Evolutionary conservation across 768 basidiomycete genomes (phyloP), one percentile per base, ranked within the genome.

Genomic region (Amanita inopinata): DNA sequence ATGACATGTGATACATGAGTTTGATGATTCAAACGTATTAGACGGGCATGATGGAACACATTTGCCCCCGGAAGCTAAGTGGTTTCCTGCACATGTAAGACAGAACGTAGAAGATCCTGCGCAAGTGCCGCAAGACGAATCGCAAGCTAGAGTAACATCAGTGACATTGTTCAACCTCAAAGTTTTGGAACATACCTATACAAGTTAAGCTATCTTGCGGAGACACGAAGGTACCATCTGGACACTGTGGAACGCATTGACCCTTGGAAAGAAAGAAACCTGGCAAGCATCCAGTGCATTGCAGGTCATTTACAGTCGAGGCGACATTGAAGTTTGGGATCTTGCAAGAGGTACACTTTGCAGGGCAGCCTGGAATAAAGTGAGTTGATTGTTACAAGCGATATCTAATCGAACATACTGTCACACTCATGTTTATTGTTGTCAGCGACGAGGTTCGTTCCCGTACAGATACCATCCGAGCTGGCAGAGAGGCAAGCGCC

Each of bases 351-450:
- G 78, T 80, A 56, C 88, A 92, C 50, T 80, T 83, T 0, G 80
- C 62, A 2, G 84, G 84, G 53, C 89, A 90, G 43, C 70, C 84
- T 88, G 43, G 23, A 36, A 19, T 5, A 30, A 39, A 17, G 27
- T 12, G 35, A 44, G 23, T 10, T 41, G 17, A 6, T 46, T 24
- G 34, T 43, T 38, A 32, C 48, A 22, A n/a, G 39, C 18, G 12
- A 32, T 11, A 7, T 0, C 6, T 1, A 25, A 37, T 9, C 14
- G 11, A 30, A 38, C 81, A 53, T 52, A 88, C 86, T 71, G 52
- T 91, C 85, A 53, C 89, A 92, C 43, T 78, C 78, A 12, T 67
- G 62, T 62, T 88, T 91, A 54, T 73, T 70, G 48, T 85, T 86
- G 49, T 92, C 83, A 12, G 78, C 86, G 30, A 91, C 74, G 45